Evolutionary conservation across 139 green algal genomes (phyloP).

Genomic region (Coccomyxa sp.): DNA sequence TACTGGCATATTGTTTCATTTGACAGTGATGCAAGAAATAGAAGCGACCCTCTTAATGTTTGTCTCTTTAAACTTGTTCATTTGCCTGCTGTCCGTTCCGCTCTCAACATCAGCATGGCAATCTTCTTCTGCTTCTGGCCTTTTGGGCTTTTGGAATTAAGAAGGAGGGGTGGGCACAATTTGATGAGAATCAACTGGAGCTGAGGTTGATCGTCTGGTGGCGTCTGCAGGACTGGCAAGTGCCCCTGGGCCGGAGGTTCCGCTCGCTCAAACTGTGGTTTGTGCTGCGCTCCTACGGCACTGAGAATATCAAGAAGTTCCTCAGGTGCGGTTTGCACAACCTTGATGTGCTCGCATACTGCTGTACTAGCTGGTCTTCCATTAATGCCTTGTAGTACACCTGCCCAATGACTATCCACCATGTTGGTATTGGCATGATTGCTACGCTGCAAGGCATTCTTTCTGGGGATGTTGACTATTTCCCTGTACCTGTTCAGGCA

Average conservation of each 20-base stretch:
- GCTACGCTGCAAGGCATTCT: background rate
- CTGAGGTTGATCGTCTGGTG: no score
- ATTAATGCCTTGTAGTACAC: background rate
- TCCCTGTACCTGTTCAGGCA: background rate
- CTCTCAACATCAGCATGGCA: background rate
- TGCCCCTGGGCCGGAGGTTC: constrained; percentile 65
- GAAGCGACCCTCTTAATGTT: background rate
- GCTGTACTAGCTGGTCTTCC: background rate
- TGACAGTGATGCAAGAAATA: background rate
- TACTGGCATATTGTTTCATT: background rate
- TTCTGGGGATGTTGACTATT: no score
- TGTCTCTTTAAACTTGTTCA: background rate
- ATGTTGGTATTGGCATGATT: background rate
- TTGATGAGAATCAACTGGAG: no score
- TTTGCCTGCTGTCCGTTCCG: background rate
- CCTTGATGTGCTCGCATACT: background rate
- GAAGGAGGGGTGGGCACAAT: no score
- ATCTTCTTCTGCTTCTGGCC: background rate
- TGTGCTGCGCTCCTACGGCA: constrained; percentile 78
- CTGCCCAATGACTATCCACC: background rate
- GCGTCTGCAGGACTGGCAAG: constrained; percentile 56
- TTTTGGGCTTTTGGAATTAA: background rate
- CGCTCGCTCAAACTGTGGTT: constrained; percentile 85
- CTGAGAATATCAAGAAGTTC: constrained; percentile 47
- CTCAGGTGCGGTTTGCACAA: constrained; percentile 34